Evolutionary conservation across 2,329 filamentous ascomycete species (phyloP), one percentile per base, ranked within the genome.

Genomic region (Colletotrichum musicola): DNA sequence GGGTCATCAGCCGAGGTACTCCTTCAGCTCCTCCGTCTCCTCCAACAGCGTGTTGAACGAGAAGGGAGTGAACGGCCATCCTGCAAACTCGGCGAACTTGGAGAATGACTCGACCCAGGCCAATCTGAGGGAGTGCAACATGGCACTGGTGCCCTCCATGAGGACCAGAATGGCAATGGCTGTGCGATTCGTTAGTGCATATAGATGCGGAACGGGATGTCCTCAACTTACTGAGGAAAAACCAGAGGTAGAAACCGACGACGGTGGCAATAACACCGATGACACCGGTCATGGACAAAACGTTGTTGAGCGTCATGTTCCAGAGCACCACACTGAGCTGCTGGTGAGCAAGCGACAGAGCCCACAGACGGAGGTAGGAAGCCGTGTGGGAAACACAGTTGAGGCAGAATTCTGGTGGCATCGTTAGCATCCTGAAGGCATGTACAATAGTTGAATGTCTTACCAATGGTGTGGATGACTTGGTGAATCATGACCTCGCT

Each of bases 331-430:
- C 92, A 56, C 94, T 97, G 69, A 99, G 90, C 87, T 98, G 96
- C 81, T 99, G 96, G 85, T 99, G 96, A 38, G 96, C 96, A 69
- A 99, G 91, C 2, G 96, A 99, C 74, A 99, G 82, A 38, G 96
- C 96, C 96, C 96, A 99, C 51, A 99, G 92, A 85, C 96, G 96
- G 55, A 99, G 92, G 82, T 99, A 99, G 1, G 96, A 99, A 4
- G 96, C 96, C 4, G 97, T 99, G 83, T 99, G 96, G 35, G 96
- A 99, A 71, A 99, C 95, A 80, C 95, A 98, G 86, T 99, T 99
- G 75, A 99, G 88, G 79, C 96, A 99, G 85, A 99, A 99, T 87
- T 99, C 94, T 94, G 73, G 4, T 16, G 6, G 62, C 7, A 35
- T 10, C 30, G 71, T 83, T 77, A 84, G 78, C 57, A 53, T 64